Evolutionary conservation across 768 basidiomycete genomes (phyloP).

Genomic region (Mycena rebaudengoi): DNA sequence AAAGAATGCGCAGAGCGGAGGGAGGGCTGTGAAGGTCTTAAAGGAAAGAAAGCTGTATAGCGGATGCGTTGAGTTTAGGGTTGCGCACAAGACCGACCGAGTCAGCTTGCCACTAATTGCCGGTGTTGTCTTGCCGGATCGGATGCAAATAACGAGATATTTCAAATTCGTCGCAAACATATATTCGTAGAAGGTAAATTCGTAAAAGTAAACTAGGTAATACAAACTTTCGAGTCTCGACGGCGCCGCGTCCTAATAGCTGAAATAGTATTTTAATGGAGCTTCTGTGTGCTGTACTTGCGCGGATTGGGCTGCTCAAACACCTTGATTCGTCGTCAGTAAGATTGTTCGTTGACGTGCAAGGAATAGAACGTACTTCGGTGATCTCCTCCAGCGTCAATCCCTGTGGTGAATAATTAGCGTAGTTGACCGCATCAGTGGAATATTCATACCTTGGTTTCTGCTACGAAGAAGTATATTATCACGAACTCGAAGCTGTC

Average conservation of each 20-base stretch:
- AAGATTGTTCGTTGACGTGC: not conserved
- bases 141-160: too few species aligned
- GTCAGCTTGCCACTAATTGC: too few species aligned
- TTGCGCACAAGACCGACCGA: too few species aligned
- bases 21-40: not conserved
- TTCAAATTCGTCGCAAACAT: too few species aligned
- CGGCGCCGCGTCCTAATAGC: not conserved
- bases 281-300: constrained; percentile 40
- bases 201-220: too few species aligned
- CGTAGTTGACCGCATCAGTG: too few species aligned
- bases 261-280: not conserved
- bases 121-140: too few species aligned
- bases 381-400: constrained; percentile 61
- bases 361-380: constrained; percentile 24
- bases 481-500: constrained; percentile 56
- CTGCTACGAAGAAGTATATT: constrained; percentile 58
- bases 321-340: constrained; percentile 28
- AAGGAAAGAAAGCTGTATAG: too few species aligned
- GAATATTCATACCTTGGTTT: too few species aligned
- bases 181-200: too few species aligned
- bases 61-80: constrained; percentile 18
- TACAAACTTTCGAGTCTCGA: not conserved
- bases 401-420: too few species aligned
- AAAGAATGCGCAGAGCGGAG: not conserved
- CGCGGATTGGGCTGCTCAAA: constrained; percentile 53